phyloP scores from a whole-genome alignment of 106 monocot genomes.

The Ottelia alismoides region DNA sequence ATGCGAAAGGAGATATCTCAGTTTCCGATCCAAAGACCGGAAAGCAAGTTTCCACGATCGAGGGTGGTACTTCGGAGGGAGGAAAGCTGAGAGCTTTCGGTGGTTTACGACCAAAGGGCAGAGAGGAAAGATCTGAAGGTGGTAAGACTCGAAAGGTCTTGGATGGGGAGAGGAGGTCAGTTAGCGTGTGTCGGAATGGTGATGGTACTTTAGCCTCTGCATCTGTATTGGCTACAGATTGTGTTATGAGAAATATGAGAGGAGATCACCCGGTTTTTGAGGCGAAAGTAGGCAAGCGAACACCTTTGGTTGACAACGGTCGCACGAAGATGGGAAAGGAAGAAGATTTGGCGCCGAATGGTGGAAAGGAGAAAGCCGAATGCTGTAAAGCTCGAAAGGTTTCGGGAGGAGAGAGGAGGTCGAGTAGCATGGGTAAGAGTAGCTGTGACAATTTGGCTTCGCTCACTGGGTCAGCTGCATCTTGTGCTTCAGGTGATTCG shows the following conservation, averaged over 20 bases:
- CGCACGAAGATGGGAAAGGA: not conserved
- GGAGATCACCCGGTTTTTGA: not conserved
- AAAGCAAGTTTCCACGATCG: too few relatives aligned
- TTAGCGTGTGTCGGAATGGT: too few relatives aligned
- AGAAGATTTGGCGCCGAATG: not conserved
- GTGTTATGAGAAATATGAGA: not conserved
- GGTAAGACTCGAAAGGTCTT: not conserved
- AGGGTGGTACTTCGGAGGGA: too few relatives aligned
- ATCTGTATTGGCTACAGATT: constrained; percentile 7
- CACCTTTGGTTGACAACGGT: not conserved
- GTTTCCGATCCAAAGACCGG: too few relatives aligned
- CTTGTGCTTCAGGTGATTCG: too few relatives aligned
- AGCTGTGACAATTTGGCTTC: too few relatives aligned
- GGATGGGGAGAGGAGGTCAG: too few relatives aligned
- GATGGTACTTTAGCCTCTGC: not conserved
- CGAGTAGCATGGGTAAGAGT: too few relatives aligned
- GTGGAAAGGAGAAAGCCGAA: constrained; percentile 1
- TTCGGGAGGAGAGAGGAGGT: constrained; percentile 9
- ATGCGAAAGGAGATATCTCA: too few relatives aligned
- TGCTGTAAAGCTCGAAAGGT: not conserved
- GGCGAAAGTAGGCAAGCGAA: not conserved
- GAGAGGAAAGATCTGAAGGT: not conserved
- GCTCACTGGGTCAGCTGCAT: too few relatives aligned
- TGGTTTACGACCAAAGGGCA: not conserved
- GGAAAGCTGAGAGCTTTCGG: not conserved